These are phyloP conservation scores for Mucor racemosus DNA, from an alignment of 371 early-diverging fungal species.

Conservation along the genomic window DNA sequence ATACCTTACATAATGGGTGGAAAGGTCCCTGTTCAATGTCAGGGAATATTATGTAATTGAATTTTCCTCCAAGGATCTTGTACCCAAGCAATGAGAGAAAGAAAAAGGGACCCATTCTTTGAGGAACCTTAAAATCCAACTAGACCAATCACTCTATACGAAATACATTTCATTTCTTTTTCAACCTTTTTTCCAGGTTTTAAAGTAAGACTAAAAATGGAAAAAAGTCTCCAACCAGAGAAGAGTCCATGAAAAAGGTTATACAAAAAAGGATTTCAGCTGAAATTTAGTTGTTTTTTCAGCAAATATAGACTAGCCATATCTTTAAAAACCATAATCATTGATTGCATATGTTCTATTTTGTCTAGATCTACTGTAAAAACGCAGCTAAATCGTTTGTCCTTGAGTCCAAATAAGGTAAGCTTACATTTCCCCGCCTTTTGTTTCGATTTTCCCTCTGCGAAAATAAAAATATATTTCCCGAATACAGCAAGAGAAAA, in stretches of 20 bases:
- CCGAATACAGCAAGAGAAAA: conserved; percentile 1
- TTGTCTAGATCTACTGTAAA: background rate
- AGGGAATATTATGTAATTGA: conserved; percentile 2
- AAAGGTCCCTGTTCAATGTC: background rate
- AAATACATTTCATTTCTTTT: background rate
- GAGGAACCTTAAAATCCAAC: background rate
- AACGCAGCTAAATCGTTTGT: background rate
- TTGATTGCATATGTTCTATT: background rate
- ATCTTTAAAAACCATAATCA: background rate
- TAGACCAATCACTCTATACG: background rate
- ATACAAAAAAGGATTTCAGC: background rate
- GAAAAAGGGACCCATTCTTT: background rate
- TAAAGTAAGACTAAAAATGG: background rate
- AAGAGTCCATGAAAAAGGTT: background rate
- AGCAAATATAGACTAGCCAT: background rate
- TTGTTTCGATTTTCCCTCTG: conserved; percentile 3
- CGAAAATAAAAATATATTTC: background rate
- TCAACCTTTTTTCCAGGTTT: conserved; percentile 6
- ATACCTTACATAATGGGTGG: conserved; percentile 2
- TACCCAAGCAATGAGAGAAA: background rate
- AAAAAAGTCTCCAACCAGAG: background rate
- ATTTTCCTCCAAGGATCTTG: background rate
- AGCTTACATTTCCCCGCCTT: conserved; percentile 1
- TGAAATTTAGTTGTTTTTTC: background rate
- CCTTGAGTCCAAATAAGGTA: background rate